Percentiles rank a stretch among this genome's conserved stretches.
Conservation (phyloP, 2,329 filamentous ascomycete genomes). For the Xylariaceae sp. region DNA sequence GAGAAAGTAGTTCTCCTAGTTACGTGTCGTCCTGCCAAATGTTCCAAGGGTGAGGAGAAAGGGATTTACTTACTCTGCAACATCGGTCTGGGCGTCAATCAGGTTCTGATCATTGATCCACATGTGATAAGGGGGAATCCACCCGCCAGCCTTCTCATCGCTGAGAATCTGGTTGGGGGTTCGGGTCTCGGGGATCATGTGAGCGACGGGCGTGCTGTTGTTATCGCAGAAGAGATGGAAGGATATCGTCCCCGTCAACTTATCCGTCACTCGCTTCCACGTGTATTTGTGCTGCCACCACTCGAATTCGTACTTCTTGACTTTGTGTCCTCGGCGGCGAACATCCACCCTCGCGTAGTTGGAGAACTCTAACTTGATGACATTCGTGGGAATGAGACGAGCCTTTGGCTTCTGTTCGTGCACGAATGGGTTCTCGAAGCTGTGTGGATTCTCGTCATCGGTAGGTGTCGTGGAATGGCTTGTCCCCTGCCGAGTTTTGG, state of each 20-base stretch:
- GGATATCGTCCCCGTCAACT: conserved; percentile 62
- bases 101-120: conserved; percentile 75
- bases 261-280: conserved; percentile 72
- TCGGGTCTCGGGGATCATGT: conserved; percentile 76
- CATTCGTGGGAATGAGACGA: conserved; percentile 59
- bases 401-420: conserved; percentile 32
- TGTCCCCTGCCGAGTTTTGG: conserved; percentile 33
- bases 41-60: conserved; percentile 3
- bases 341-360: conserved; percentile 94
- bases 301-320: conserved; percentile 81
- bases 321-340: conserved; percentile 58
- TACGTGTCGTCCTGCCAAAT: too few species aligned
- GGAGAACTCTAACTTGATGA: conserved; percentile 86
- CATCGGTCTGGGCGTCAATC: conserved; percentile 65
- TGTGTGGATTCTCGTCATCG: conserved; percentile 30
- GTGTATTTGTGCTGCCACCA: conserved; percentile 86
- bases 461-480: conserved; percentile 30
- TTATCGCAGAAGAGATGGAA: conserved; percentile 74
- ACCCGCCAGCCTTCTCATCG: conserved; percentile 74
- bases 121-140: conserved; percentile 86
- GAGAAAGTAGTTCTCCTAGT: neutral
- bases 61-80: conserved; percentile 66
- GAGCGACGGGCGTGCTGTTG: conserved; percentile 61
- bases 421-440: conserved; percentile 27
- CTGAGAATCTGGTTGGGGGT: conserved; percentile 63